These are phyloP conservation scores for Takakia lepidozioides DNA, from an alignment of 225 moss, liverwort and hornwort genomes.

Conservation along the genomic window DNA sequence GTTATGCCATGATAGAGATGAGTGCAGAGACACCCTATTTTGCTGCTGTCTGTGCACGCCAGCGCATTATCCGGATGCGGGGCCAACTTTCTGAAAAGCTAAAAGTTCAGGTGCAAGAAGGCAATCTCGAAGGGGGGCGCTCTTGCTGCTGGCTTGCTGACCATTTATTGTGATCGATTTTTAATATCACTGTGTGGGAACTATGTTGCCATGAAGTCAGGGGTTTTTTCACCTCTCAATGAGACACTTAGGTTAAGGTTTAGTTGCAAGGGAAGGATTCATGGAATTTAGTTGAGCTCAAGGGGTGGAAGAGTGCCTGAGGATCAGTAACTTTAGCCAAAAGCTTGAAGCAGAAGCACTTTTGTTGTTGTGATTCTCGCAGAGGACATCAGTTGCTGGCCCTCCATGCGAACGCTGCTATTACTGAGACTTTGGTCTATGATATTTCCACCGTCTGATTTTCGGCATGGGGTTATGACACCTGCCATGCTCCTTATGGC, in stretches of 20 bases:
- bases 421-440: conserved; percentile 87
- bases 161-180: too few species aligned
- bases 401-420: conserved; percentile 66
- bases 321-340: too few species aligned
- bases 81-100: conserved; percentile 73
- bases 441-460: conserved; percentile 94
- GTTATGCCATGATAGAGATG: conserved; percentile 72
- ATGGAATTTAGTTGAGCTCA: too few species aligned
- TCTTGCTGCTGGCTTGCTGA: too few species aligned
- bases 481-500: conserved; percentile 89
- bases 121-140: too few species aligned
- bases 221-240: too few species aligned
- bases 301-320: too few species aligned
- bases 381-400: conserved; percentile 96
- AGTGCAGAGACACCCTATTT: conserved; percentile 77
- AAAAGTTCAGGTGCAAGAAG: conserved; percentile 54
- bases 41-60: conserved; percentile 91
- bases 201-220: too few species aligned
- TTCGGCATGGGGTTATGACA: conserved; percentile 95
- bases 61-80: conserved; percentile 82
- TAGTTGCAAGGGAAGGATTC: too few species aligned
- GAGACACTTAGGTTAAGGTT: too few species aligned
- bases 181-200: too few species aligned
- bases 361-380: conserved; percentile 12
- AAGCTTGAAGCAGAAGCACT: too few species aligned